A percentile compares a stretch with the other conserved stretches of the same genome.
Evolutionary conservation across 164 flowering plant species (phyloP).

Genomic region (Annona cherimola): DNA sequence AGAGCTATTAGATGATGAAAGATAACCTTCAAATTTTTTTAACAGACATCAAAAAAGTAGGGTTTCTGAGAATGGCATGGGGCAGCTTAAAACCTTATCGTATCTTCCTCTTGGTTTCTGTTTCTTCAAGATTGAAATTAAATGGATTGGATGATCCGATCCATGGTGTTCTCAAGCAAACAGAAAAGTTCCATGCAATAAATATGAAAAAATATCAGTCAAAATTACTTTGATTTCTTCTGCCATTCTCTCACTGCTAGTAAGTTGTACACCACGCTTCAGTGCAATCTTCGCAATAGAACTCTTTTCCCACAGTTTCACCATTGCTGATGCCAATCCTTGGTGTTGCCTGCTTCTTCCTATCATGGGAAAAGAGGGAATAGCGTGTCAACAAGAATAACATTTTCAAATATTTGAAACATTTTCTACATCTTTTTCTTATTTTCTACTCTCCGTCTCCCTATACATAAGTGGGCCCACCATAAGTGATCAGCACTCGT

Average conservation of each 20-base stretch:
- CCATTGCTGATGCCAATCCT: conserved; percentile 84
- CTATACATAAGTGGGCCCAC: too few species aligned
- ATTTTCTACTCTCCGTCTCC: too few species aligned
- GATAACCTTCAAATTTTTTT: background rate
- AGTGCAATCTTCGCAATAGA: conserved; percentile 80
- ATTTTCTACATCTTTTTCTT: too few species aligned
- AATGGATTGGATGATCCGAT: background rate
- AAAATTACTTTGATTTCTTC: conserved; percentile 76
- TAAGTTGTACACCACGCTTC: conserved; percentile 88
- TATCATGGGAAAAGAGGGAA: conserved; percentile 19
- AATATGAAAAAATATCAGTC: background rate
- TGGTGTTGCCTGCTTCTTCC: conserved; percentile 93
- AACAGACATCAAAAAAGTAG: background rate
- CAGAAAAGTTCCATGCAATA: background rate
- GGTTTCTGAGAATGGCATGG: background rate
- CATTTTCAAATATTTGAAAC: background rate
- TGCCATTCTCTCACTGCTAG: conserved; percentile 93
- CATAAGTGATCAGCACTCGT: too few species aligned
- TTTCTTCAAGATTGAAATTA: background rate
- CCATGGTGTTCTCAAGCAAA: background rate
- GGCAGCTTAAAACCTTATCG: background rate
- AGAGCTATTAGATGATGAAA: background rate
- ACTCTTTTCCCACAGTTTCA: conserved; percentile 84
- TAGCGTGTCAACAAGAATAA: background rate
- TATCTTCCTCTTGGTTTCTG: background rate